These are phyloP conservation scores for Sonneratia alba DNA, from an alignment of 345 rosid species.

Conservation along the genomic window DNA sequence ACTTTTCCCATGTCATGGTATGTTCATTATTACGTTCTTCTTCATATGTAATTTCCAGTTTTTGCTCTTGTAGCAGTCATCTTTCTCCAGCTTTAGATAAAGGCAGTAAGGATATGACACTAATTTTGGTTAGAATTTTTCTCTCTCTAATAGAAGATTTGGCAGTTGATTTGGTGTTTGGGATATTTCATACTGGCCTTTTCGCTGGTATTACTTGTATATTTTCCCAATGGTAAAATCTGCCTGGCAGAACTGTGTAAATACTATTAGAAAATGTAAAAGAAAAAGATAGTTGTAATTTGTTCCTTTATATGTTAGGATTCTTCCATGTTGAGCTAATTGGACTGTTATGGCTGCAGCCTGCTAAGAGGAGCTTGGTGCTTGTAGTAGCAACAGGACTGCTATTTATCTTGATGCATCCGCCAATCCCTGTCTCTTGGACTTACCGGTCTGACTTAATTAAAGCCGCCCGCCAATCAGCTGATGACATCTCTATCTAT, in stretches of 20 bases:
- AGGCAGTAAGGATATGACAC: neutral
- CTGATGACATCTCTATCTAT: conserved; percentile 91
- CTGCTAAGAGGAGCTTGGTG: conserved; percentile 86
- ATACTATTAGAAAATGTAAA: neutral
- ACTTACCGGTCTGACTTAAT: conserved; percentile 74
- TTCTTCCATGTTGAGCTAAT: neutral
- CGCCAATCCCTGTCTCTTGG: conserved; percentile 82
- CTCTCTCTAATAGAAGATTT: neutral
- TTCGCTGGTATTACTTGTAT: neutral
- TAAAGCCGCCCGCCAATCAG: conserved; percentile 82
- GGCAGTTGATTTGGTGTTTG: neutral
- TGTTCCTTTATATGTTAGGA: neutral
- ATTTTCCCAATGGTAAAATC: neutral
- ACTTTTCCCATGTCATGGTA: conserved; percentile 93
- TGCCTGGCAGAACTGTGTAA: neutral
- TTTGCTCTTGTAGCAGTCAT: neutral
- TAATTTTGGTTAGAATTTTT: neutral
- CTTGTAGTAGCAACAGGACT: conserved; percentile 84
- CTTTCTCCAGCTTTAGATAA: neutral
- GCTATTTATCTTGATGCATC: conserved; percentile 86
- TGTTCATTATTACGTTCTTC: conserved; percentile 8
- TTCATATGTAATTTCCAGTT: neutral
- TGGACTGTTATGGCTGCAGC: conserved; percentile 31
- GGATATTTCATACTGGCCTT: neutral
- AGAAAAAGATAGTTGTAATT: neutral